Percentiles rank a stretch among this genome's conserved stretches.
Conservation (phyloP, 225 moss, liverwort and hornwort genomes). For the Sphagnum contortum region DNA sequence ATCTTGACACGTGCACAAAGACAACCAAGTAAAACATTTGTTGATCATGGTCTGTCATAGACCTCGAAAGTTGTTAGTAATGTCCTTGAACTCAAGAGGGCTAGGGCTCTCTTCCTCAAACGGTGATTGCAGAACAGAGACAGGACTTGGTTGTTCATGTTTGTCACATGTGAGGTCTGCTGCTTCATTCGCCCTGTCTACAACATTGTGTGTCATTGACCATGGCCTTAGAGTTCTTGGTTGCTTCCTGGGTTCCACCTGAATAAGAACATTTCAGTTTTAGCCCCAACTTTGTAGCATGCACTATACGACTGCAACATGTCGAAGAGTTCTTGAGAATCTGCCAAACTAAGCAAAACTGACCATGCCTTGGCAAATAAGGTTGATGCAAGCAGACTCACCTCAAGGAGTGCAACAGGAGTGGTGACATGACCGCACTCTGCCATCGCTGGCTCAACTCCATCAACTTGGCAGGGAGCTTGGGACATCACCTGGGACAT, state of each 20-base stretch:
- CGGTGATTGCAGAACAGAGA: constrained; percentile 44
- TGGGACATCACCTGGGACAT: constrained; percentile 29
- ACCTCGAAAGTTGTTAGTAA: constrained; percentile 61
- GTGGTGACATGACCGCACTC: neutral
- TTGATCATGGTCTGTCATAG: neutral
- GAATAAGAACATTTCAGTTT: neutral
- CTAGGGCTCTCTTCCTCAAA: constrained; percentile 47
- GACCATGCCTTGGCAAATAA: no score
- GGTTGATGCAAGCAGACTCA: no score
- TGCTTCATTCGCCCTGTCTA: constrained; percentile 14
- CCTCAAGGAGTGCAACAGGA: neutral
- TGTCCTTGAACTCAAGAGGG: constrained; percentile 54
- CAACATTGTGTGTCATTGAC: constrained; percentile 33
- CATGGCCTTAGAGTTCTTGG: constrained; percentile 24
- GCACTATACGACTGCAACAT: no score
- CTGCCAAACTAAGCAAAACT: no score
- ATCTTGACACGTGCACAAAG: no score
- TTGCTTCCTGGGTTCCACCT: constrained; percentile 11
- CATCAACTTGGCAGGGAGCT: neutral
- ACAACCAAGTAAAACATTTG: no score
- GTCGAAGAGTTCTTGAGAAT: no score
- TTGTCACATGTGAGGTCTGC: constrained; percentile 49
- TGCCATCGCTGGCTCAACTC: neutral
- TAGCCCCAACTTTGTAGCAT: neutral
- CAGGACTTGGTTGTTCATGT: constrained; percentile 44